Evolutionary conservation across 805 yeast genomes (phyloP).

Genomic region (Ogataea allantospora): DNA sequence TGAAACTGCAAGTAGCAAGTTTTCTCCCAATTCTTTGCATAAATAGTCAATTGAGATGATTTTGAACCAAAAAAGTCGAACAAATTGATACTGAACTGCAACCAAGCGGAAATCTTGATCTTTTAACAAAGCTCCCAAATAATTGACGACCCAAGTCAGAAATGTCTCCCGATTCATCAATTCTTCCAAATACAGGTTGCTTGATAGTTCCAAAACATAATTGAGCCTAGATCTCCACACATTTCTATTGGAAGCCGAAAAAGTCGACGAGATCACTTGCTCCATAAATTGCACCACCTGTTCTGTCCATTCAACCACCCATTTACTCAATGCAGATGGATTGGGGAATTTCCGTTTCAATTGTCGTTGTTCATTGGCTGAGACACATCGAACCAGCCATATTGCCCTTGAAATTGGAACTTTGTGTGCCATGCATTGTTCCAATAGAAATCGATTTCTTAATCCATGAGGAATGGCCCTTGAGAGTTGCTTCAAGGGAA

Average conservation of each 20-base stretch:
- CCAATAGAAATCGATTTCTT: constrained; percentile 67
- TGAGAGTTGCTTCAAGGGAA: constrained; percentile 66
- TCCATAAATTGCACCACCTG: constrained; percentile 66
- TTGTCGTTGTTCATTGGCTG: constrained; percentile 70
- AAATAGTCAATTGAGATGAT: constrained; percentile 53
- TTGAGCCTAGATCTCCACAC: constrained; percentile 51
- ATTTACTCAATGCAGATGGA: constrained; percentile 46
- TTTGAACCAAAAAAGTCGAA: constrained; percentile 72
- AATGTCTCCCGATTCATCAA: constrained; percentile 63
- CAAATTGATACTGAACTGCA: constrained; percentile 43
- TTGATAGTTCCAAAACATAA: constrained; percentile 58
- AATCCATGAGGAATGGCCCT: constrained; percentile 90
- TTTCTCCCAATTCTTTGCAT: constrained; percentile 64
- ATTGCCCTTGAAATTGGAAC: constrained; percentile 82
- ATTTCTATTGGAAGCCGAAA: constrained; percentile 26
- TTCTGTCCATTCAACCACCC: constrained; percentile 90
- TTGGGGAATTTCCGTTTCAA: constrained; percentile 44
- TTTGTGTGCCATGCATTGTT: constrained; percentile 61
- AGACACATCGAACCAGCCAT: constrained; percentile 88
- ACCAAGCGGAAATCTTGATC: constrained; percentile 11
- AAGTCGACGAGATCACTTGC: constrained; percentile 45
- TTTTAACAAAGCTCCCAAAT: constrained; percentile 35
- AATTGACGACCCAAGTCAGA: constrained; percentile 60
- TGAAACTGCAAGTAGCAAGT: constrained; percentile 39
- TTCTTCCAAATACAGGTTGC: constrained; percentile 66